Conservation (phyloP, 768 basidiomycete species). For the Psilocybe tampanensis region DNA sequence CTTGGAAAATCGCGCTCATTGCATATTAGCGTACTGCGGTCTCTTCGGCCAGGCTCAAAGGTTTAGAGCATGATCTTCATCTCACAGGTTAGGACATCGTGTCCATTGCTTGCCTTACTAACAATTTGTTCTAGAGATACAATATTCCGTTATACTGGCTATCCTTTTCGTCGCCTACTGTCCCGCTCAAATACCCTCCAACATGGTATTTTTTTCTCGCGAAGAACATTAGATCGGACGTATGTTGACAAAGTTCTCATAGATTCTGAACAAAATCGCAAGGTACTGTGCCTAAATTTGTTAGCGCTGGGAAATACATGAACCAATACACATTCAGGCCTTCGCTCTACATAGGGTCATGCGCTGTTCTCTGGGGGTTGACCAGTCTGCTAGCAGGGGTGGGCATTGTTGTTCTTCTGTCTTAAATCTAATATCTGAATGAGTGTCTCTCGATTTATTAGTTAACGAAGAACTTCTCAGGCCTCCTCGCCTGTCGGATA, state of each 20-base stretch:
- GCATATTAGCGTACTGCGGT: slow-evolving; percentile 45
- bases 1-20: neutral
- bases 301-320: neutral
- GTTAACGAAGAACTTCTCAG: slow-evolving; percentile 56
- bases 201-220: slow-evolving; percentile 47
- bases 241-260: neutral
- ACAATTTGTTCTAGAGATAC: slow-evolving; percentile 19
- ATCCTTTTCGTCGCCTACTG: slow-evolving; percentile 50
- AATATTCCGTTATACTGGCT: slow-evolving; percentile 24
- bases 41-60: slow-evolving; percentile 49
- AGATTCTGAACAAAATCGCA: slow-evolving; percentile 57
- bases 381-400: slow-evolving; percentile 67
- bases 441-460: neutral
- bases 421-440: no score
- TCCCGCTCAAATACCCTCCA: slow-evolving; percentile 67
- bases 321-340: slow-evolving; percentile 39
- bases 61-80: slow-evolving; percentile 48
- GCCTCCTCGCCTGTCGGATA: slow-evolving; percentile 56
- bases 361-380: slow-evolving; percentile 63
- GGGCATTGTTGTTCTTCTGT: slow-evolving; percentile 11
- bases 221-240: neutral
- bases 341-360: slow-evolving; percentile 59
- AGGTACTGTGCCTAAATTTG: slow-evolving; percentile 35
- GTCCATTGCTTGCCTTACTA: neutral
- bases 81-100: slow-evolving; percentile 36